These are phyloP conservation scores for Lentinula sp. DNA, from an alignment of 768 basidiomycete genomes.

Conservation along the genomic window DNA sequence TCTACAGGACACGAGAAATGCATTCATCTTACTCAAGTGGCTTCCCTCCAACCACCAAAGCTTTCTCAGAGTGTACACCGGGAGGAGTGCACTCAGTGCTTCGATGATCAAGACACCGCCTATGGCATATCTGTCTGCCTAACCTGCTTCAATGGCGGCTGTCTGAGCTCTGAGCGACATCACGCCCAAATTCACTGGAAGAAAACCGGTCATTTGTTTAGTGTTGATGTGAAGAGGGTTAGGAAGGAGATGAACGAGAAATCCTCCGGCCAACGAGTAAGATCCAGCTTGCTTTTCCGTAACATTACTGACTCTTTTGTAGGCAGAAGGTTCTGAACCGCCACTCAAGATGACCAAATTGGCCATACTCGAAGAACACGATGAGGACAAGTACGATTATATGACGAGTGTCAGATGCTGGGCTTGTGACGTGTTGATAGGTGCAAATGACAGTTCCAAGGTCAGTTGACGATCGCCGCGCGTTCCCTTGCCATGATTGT, in stretches of 20 bases:
- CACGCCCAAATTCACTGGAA: conserved; percentile 72
- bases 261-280: conserved; percentile 52
- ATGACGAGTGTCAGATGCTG: conserved; percentile 68
- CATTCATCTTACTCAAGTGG: conserved; percentile 45
- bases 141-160: conserved; percentile 91
- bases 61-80: conserved; percentile 73
- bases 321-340: conserved; percentile 76
- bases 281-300: conserved; percentile 21
- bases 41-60: conserved; percentile 46
- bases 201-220: conserved; percentile 69
- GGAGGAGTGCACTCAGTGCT: conserved; percentile 97
- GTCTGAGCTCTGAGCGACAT: conserved; percentile 51
- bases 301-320: neutral
- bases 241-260: neutral
- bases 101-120: conserved; percentile 83
- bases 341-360: conserved; percentile 88
- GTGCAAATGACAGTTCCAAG: conserved; percentile 33
- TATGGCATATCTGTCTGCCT: conserved; percentile 87
- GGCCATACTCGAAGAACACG: conserved; percentile 79
- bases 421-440: conserved; percentile 52
- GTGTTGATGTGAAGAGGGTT: conserved; percentile 70
- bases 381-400: conserved; percentile 84
- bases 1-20: conserved; percentile 30
- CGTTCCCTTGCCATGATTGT: neutral
- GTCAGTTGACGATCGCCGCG: conserved; percentile 25